Evolutionary conservation across 2,329 filamentous ascomycete species (phyloP).

Genomic region (Aspergillus quadricinctus): DNA sequence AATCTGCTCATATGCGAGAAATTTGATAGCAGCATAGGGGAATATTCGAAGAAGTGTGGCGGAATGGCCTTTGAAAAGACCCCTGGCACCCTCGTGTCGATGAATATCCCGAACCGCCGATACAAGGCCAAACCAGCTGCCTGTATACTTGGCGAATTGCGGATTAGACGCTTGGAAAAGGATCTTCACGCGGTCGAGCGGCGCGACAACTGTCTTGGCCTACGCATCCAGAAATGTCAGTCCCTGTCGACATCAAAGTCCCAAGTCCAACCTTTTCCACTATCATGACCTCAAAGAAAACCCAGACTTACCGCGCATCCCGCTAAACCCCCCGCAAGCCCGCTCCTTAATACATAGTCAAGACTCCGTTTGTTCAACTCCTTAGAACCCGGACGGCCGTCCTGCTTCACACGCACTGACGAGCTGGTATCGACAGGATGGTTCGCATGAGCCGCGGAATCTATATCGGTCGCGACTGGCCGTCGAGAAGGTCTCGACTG

Average conservation of each 20-base stretch:
- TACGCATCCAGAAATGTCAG: conserved; percentile 34
- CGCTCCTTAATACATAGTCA: conserved; percentile 80
- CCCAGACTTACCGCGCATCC: conserved; percentile 73
- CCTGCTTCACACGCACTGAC: conserved; percentile 10
- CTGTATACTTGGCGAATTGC: conserved; percentile 87
- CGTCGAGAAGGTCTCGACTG: conserved; percentile 19
- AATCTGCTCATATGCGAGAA: conserved; percentile 95
- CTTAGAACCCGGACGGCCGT: conserved; percentile 18
- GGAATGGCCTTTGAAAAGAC: conserved; percentile 89
- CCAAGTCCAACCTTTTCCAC: background rate
- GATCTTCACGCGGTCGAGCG: conserved; percentile 96
- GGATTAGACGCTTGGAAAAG: conserved; percentile 95
- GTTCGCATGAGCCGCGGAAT: conserved; percentile 12
- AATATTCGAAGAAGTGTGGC: conserved; percentile 93
- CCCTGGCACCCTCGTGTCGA: conserved; percentile 63
- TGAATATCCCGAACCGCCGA: conserved; percentile 82
- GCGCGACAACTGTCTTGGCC: conserved; percentile 94
- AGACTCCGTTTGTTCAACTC: conserved; percentile 66
- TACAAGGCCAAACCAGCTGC: conserved; percentile 80
- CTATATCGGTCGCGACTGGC: conserved; percentile 16
- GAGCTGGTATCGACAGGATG: conserved; percentile 11
- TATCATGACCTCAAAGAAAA: background rate
- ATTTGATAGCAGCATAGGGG: conserved; percentile 96
- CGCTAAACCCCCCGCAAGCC: conserved; percentile 81
- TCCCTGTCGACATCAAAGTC: background rate